Evolutionary conservation across 768 basidiomycete genomes (phyloP), one percentile per base, ranked within the genome.

Genomic region (Exidia glandulosa): DNA sequence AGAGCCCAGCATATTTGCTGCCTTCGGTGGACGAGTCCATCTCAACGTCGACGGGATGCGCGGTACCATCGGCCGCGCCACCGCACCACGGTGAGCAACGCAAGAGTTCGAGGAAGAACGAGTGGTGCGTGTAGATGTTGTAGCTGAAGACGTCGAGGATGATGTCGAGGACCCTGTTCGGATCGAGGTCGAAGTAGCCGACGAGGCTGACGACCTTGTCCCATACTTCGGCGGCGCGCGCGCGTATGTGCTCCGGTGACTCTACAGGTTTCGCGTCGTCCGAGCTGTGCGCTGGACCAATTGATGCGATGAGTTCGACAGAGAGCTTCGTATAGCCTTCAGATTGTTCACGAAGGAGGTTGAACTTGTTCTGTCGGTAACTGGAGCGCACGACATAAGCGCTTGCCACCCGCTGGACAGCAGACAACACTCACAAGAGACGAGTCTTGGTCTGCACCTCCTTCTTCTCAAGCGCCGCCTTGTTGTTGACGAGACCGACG

Each of bases 341-440:
- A 1, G 94, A 94, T 66, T 96, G 91, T 74, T 99, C 96, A 36
- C 96, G 87, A 16, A 97, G 81, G 37, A 99, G 81, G 69, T 98
- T 99, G 78, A 94, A 95, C 73, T 98, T 99, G 75, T 93, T 93
- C 72, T 99, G 95, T 72, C 93, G 94, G 76, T 94, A 95, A 70
- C 91, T 94, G 68, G 58, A 19, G n/a, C n/a, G n/a, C n/a, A 55
- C n/a, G 34, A 60, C 25, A 32, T 29, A 27, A 62, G 48, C 27
- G 60, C 37, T 57, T 32, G 34, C 7, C 47, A 47, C 25, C 33
- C 23, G 16, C 34, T 60, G 57, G 36, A 54, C 9, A 32, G 48
- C 41, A 34, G n/a, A 9, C 37, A 2, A n/a, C 32, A 50, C 90
- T 72, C 70, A 91, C 90, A 90, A 90, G 57, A 91, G 75, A 16